A percentile compares a stretch with the other conserved stretches of the same genome.
Conservation (phyloP, 768 basidiomycete species). For the Dacryopinax primogenitus region DNA sequence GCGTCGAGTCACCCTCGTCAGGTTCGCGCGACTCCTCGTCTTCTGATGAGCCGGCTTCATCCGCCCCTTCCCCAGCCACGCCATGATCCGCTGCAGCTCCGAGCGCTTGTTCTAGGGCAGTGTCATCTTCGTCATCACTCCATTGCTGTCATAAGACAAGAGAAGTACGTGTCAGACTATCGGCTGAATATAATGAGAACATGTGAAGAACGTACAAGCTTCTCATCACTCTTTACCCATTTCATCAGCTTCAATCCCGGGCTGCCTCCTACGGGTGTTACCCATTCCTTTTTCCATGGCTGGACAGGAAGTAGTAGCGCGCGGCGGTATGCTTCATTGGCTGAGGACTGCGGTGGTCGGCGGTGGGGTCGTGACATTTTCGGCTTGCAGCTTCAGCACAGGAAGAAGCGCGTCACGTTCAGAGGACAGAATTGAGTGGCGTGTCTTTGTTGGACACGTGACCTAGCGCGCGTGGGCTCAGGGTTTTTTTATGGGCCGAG, state of each 20-base stretch:
- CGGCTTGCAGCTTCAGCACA: too few relatives aligned
- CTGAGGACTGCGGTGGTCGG: not conserved
- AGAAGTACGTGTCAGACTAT: not conserved
- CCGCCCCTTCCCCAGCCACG: not conserved
- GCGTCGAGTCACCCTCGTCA: not conserved
- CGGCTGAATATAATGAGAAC: too few relatives aligned
- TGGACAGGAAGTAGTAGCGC: not conserved
- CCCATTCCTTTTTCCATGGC: not conserved
- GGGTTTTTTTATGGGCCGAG: not conserved
- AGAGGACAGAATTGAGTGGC: too few relatives aligned
- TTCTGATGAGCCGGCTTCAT: not conserved
- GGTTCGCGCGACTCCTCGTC: not conserved
- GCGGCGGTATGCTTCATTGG: not conserved
- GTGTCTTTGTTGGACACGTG: too few relatives aligned
- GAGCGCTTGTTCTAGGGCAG: not conserved
- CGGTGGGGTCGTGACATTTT: not conserved
- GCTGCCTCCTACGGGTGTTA: not conserved
- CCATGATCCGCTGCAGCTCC: not conserved
- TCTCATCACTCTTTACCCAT: constrained; percentile 6
- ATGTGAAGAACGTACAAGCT: not conserved
- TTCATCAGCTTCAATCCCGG: constrained; percentile 2
- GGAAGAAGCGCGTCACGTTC: too few relatives aligned
- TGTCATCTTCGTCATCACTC: constrained; percentile 1
- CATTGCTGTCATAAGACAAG: not conserved
- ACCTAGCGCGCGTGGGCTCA: too few relatives aligned